Evolutionary conservation across 306 rosid species (phyloP).

Genomic region (Elaeagnus macrophylla): DNA sequence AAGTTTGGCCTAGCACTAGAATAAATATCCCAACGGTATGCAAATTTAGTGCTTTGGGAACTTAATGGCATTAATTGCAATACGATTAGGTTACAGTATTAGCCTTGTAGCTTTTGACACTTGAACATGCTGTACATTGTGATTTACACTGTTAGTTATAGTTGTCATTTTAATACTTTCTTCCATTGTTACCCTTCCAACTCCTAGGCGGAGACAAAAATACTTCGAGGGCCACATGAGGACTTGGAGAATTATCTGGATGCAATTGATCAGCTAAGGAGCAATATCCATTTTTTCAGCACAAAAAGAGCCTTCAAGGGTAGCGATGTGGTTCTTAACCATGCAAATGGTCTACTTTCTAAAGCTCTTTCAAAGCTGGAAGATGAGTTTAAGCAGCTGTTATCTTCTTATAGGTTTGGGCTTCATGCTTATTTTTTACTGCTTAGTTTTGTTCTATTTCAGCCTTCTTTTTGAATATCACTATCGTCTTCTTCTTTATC

Average conservation of each 20-base stretch:
- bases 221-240: constrained; percentile 84
- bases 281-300: constrained; percentile 67
- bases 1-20: no score
- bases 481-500: not conserved
- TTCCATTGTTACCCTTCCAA: constrained; percentile 16
- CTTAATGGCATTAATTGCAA: no score
- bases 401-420: constrained; percentile 70
- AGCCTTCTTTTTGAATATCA: constrained; percentile 8
- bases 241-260: constrained; percentile 82
- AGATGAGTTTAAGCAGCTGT: constrained; percentile 72
- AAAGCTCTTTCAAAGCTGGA: constrained; percentile 87
- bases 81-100: no score
- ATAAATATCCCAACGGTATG: no score
- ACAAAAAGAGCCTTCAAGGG: constrained; percentile 61
- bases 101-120: not conserved
- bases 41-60: no score
- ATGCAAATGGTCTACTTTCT: constrained; percentile 60
- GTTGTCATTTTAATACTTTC: not conserved
- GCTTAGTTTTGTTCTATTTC: not conserved
- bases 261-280: constrained; percentile 77
- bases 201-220: constrained; percentile 67
- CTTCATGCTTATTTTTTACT: constrained; percentile 10
- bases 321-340: constrained; percentile 54
- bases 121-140: not conserved
- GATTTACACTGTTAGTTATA: not conserved